phyloP scores from a whole-genome alignment of 495 filamentous ascomycete species.

The Copromyces sp. region DNA sequence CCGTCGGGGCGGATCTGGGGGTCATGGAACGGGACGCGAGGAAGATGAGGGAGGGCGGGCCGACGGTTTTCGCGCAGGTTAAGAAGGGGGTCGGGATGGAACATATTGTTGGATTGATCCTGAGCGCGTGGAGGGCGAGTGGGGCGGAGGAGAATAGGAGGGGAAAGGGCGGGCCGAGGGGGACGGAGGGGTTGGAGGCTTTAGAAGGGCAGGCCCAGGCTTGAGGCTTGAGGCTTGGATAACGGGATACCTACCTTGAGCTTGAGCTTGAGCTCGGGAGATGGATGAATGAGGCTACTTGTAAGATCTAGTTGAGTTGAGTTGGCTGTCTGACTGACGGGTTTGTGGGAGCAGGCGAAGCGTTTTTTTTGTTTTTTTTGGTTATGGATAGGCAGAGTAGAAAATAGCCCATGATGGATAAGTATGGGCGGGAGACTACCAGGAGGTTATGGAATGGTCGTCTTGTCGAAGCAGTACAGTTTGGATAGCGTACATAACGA shows the following conservation, averaged over 20 bases:
- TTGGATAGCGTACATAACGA: not conserved
- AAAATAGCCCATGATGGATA: not conserved
- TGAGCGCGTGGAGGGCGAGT: slow-evolving; percentile 85
- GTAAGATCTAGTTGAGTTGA: not conserved
- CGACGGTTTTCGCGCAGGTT: slow-evolving; percentile 94
- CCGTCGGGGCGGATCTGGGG: slow-evolving; percentile 77
- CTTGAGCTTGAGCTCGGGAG: not conserved
- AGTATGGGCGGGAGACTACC: not conserved
- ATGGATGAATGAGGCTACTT: no score
- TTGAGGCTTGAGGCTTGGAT: no score
- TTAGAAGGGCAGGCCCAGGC: slow-evolving; percentile 3
- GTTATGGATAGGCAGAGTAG: no score
- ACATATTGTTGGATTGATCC: slow-evolving; percentile 75
- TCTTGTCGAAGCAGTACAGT: not conserved
- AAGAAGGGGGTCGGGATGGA: slow-evolving; percentile 80
- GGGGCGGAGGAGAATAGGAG: slow-evolving; percentile 58
- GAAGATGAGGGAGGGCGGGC: slow-evolving; percentile 92
- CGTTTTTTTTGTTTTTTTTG: not conserved
- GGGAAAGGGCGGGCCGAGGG: slow-evolving; percentile 39
- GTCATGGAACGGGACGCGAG: slow-evolving; percentile 95
- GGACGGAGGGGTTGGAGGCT: slow-evolving; percentile 38
- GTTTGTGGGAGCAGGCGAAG: not conserved
- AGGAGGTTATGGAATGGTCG: not conserved
- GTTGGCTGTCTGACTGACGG: not conserved
- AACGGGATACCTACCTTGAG: not conserved